Evolutionary conservation across 2,329 filamentous ascomycete genomes (phyloP).

Genomic region (Fusarium incarnatum): DNA sequence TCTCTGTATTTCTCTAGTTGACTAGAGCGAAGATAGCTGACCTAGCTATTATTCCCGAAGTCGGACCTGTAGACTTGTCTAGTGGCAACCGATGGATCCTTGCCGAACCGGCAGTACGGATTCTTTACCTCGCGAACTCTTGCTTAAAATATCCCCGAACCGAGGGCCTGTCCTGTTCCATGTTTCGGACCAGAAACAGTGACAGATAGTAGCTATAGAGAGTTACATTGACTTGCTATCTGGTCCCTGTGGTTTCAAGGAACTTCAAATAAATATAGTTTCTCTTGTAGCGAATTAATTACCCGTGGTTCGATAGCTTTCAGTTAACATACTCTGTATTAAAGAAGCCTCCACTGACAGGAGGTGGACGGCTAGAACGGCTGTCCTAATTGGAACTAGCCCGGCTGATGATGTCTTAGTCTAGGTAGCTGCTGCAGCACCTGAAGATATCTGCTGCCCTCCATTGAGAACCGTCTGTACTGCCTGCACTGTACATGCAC

Average conservation of each 20-base stretch:
- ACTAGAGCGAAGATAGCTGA: neutral
- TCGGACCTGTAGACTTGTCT: neutral
- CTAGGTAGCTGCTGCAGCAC: neutral
- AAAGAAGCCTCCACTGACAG: neutral
- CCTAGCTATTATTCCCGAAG: constrained; percentile 10
- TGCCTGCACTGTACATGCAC: neutral
- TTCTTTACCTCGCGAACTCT: constrained; percentile 2
- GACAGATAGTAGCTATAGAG: neutral
- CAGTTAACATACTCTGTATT: neutral
- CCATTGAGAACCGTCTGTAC: neutral
- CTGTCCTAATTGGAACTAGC: constrained; percentile 10
- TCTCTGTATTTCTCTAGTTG: neutral
- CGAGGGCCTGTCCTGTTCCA: constrained; percentile 1
- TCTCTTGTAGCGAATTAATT: neutral
- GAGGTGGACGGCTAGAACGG: constrained; percentile 2
- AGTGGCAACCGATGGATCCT: constrained; percentile 3
- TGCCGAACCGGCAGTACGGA: constrained; percentile 18
- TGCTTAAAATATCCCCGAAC: constrained; percentile 8
- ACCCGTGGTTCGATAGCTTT: constrained; percentile 1
- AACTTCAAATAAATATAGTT: neutral
- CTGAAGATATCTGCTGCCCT: constrained; percentile 5
- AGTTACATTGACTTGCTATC: neutral
- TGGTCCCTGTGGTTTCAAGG: neutral
- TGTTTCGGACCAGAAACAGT: neutral
- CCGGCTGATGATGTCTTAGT: constrained; percentile 15